Conservation (phyloP, 495 filamentous ascomycete genomes). For the Massariosphaeria phaeospora region DNA sequence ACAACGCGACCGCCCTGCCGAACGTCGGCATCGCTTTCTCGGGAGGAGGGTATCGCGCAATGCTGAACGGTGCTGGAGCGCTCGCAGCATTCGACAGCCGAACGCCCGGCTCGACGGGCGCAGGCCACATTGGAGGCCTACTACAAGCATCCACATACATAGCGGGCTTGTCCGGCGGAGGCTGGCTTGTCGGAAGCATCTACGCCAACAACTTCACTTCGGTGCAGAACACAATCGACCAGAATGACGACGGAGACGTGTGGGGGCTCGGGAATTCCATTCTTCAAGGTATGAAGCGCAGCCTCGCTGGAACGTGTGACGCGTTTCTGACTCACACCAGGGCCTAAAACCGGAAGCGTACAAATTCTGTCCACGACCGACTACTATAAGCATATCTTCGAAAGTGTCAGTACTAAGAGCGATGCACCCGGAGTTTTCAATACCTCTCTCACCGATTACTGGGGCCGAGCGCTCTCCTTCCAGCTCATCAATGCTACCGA, state of each 20-base stretch:
- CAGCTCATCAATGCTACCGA: conserved; percentile 75
- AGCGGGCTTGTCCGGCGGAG: conserved; percentile 78
- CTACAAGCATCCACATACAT: conserved; percentile 83
- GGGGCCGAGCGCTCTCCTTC: conserved; percentile 74
- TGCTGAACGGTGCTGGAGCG: conserved; percentile 85
- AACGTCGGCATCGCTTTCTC: conserved; percentile 62
- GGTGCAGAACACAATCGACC: conserved; percentile 56
- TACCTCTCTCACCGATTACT: conserved; percentile 80
- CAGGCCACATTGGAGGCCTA: conserved; percentile 76
- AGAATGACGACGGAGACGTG: conserved; percentile 45
- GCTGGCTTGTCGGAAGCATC: conserved; percentile 82
- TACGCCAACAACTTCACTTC: conserved; percentile 87
- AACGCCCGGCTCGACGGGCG: conserved; percentile 57
- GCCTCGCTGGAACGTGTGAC: not conserved
- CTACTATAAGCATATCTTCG: conserved; percentile 63
- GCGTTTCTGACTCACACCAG: conserved; percentile 31
- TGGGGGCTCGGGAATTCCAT: conserved; percentile 82
- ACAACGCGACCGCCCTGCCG: conserved; percentile 56
- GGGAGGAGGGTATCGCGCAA: conserved; percentile 75
- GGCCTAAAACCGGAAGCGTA: conserved; percentile 52
- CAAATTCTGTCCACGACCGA: conserved; percentile 46
- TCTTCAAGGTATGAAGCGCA: conserved; percentile 44
- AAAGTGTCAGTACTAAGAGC: conserved; percentile 60
- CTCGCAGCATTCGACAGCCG: conserved; percentile 79
- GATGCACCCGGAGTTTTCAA: conserved; percentile 73